Base-by-base conservation (phyloP, 2,329 filamentous ascomycete genomes). In the Botrytis fabae region DNA sequence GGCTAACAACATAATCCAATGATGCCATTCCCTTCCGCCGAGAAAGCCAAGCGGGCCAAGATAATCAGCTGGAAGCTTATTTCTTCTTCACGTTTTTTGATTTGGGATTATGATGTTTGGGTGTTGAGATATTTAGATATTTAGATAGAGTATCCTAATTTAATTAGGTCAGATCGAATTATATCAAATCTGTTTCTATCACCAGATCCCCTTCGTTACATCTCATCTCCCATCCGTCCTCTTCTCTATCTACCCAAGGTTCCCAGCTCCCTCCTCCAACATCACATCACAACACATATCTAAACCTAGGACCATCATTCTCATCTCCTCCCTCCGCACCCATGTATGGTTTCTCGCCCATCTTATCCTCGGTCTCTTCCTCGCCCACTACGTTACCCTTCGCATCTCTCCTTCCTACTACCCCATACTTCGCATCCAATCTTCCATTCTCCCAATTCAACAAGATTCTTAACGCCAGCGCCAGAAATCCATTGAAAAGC, bases 361-460 rank as follows among this genome's bases (percentile, higher is more conserved):
- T 51, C 16, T 65, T 66, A 5, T n/a, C 63, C 16, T 25, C 71
- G 10, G 35, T 12, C 25, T 22, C 28, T 12, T 59, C 69, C 7
- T 72, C 69, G 12, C 46, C 69, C n/a, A 57, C 69, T 4, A 71
- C 64, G 22, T 51, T 69, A 1, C 64, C 63, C 28, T 71, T 54
- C 20, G 38, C 69, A 28, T 74, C 72, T 18, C 73, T 68, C n/a
- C 68, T 72, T 6, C 69, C 71, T 6, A 77, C 70, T 18, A 22
- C 25, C 0, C 78, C 77, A 70, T 78, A 78, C 68, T 85, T 84
- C 74, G 81, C 79, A 68, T 89, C 90, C 4, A 92, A 80, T 76
- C 86, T 86, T 78, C 81, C 84, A 75, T 93, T 93, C 81, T 92
- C 87, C 81, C 84, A 85, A 22, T 84, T 83, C 32, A 92, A 82